A percentile compares a stretch with the other conserved stretches of the same genome.
Evolutionary conservation across 352 stramenopile species (phyloP).

Genomic region (Globisporangium rhizosaccharum): DNA sequence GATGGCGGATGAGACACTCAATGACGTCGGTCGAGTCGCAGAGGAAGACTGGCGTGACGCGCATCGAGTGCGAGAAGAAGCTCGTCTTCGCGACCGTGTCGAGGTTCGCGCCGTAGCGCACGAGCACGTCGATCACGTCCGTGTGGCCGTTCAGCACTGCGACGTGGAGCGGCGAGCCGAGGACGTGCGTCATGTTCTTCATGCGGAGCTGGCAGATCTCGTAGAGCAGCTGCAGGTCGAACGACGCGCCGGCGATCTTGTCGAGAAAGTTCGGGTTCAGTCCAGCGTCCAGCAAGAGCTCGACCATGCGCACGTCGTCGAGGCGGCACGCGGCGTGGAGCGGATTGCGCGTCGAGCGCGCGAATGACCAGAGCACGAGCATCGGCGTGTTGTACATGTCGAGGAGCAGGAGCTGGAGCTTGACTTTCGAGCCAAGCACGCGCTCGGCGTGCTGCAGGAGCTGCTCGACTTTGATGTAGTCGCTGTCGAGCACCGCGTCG

Average conservation of each 20-base stretch:
- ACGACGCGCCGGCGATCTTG: constrained; percentile 60
- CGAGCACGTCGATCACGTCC: constrained; percentile 53
- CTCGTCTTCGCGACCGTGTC: constrained; percentile 55
- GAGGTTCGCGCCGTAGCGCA: constrained; percentile 50
- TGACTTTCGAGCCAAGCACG: constrained; percentile 54
- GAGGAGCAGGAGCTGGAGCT: constrained; percentile 54
- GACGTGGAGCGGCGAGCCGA: constrained; percentile 65
- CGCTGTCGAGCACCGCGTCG: constrained; percentile 37
- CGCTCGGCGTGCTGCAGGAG: constrained; percentile 45
- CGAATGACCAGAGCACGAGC: constrained; percentile 58
- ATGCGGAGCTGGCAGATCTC: constrained; percentile 62
- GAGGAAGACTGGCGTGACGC: constrained; percentile 66
- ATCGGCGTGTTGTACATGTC: constrained; percentile 71
- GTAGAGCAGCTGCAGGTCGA: constrained; percentile 59
- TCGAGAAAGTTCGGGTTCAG: constrained; percentile 75
- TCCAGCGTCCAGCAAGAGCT: constrained; percentile 49
- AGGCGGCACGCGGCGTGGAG: constrained; percentile 63
- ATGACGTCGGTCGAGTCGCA: constrained; percentile 70
- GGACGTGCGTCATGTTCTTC: constrained; percentile 57
- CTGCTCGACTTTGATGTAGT: constrained; percentile 32
- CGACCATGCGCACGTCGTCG: constrained; percentile 51
- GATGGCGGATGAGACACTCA: constrained; percentile 50
- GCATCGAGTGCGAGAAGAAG: constrained; percentile 61
- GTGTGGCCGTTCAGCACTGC: constrained; percentile 62
- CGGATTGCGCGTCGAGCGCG: constrained; percentile 62